phyloP scores from a whole-genome alignment of 2,329 filamentous ascomycete species.

The Paecilomyces sp. region DNA sequence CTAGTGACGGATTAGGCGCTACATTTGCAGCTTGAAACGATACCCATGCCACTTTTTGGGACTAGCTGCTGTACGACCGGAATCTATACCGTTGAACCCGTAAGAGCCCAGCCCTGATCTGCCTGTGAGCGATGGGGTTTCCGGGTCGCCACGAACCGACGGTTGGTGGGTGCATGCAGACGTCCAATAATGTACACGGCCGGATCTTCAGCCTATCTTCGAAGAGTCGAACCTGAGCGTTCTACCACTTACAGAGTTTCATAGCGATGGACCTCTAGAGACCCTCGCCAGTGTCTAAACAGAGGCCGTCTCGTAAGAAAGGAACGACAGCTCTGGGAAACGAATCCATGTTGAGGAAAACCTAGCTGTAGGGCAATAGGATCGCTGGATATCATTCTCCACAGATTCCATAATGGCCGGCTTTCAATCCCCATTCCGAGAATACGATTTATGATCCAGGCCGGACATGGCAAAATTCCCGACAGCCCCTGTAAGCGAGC shows the following conservation, averaged over 20 bases:
- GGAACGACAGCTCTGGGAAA: background rate
- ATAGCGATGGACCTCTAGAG: background rate
- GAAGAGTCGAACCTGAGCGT: background rate
- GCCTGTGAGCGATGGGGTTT: background rate
- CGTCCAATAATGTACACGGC: background rate
- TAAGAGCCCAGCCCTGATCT: background rate
- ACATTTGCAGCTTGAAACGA: constrained; percentile 1
- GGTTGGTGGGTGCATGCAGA: background rate
- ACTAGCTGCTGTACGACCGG: background rate
- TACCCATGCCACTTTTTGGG: background rate
- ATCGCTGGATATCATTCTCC: background rate
- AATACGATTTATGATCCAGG: background rate
- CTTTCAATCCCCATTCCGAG: background rate
- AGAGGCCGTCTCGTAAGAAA: background rate
- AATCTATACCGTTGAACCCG: background rate
- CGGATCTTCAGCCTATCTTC: background rate
- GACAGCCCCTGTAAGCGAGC: background rate
- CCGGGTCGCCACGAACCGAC: background rate
- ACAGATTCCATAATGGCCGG: background rate
- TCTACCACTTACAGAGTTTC: background rate
- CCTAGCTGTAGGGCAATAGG: background rate
- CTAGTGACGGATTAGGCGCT: background rate
- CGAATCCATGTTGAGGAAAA: background rate
- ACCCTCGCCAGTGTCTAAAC: background rate
- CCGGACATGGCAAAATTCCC: background rate